Evolutionary conservation across 768 basidiomycete genomes (phyloP).

Genomic region (Leccinum imitatum): DNA sequence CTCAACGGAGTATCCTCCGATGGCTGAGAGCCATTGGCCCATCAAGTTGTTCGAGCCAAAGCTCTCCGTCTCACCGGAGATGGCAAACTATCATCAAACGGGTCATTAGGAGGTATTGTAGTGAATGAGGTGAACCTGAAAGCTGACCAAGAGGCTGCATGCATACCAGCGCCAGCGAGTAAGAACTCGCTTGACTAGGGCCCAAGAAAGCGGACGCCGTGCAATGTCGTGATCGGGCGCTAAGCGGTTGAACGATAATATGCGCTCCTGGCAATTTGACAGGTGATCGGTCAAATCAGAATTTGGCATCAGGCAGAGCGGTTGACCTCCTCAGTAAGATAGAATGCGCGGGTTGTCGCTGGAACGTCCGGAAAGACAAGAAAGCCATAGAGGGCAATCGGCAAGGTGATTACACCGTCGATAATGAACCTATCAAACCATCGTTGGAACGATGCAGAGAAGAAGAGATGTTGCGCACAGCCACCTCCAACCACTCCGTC

Average conservation of each 20-base stretch:
- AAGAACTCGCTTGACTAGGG: conserved; percentile 47
- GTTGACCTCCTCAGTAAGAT: conserved; percentile 56
- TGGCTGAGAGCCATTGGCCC: conserved; percentile 68
- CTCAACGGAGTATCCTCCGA: conserved; percentile 60
- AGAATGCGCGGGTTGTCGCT: conserved; percentile 59
- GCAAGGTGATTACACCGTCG: conserved; percentile 69
- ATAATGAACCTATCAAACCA: conserved; percentile 52
- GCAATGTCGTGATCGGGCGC: conserved; percentile 39
- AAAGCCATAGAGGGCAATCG: conserved; percentile 71
- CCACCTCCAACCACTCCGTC: conserved; percentile 70
- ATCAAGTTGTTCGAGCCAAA: conserved; percentile 71
- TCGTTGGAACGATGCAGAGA: not conserved
- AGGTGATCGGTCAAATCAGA: not conserved
- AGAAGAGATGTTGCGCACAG: conserved; percentile 36
- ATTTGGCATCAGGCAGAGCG: conserved; percentile 1
- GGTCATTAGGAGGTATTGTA: not conserved
- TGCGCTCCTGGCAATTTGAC: conserved; percentile 45
- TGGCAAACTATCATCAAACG: conserved; percentile 47
- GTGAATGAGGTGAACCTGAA: not conserved
- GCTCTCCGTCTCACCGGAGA: conserved; percentile 66
- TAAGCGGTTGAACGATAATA: conserved; percentile 50
- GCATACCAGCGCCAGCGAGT: conserved; percentile 68
- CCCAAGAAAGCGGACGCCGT: conserved; percentile 47
- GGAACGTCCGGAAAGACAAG: conserved; percentile 73
- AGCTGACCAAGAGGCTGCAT: conserved; percentile 58